Conservation (phyloP, 768 basidiomycete genomes). For the Leccinum rimulosum region DNA sequence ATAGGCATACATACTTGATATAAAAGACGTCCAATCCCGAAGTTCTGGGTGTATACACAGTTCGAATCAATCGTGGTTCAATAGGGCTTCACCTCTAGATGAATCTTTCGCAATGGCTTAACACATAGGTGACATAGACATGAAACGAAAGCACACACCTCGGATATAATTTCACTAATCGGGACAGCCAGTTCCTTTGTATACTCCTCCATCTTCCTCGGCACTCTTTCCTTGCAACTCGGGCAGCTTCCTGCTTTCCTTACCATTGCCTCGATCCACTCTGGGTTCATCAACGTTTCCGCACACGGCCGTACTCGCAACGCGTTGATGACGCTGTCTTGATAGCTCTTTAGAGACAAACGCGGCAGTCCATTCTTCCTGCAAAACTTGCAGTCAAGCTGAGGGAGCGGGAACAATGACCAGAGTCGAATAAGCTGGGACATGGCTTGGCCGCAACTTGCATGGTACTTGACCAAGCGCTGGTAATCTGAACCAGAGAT, state of each 20-base stretch:
- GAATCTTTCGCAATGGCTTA: slow-evolving; percentile 17
- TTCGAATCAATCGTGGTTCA: slow-evolving; percentile 19
- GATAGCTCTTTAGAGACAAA: slow-evolving; percentile 30
- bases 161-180: slow-evolving; percentile 27
- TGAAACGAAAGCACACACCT: slow-evolving; percentile 17
- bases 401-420: slow-evolving; percentile 30
- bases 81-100: slow-evolving; percentile 29
- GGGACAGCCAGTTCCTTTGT: slow-evolving; percentile 27
- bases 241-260: slow-evolving; percentile 31
- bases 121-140: background rate
- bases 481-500: slow-evolving; percentile 38
- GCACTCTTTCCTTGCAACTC: slow-evolving; percentile 30
- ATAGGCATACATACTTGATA: slow-evolving; percentile 3
- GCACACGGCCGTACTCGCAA: slow-evolving; percentile 32
- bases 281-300: slow-evolving; percentile 28
- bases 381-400: slow-evolving; percentile 34
- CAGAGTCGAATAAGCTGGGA: slow-evolving; percentile 32
- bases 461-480: slow-evolving; percentile 35
- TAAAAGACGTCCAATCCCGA: background rate
- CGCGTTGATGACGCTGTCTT: slow-evolving; percentile 34
- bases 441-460: slow-evolving; percentile 35
- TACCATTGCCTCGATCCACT: slow-evolving; percentile 32
- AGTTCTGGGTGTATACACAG: slow-evolving; percentile 5
- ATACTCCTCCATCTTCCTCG: slow-evolving; percentile 30
- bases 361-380: slow-evolving; percentile 36